Evolutionary conservation across 768 basidiomycete species (phyloP).

Genomic region (Gloeopeniophorella convolvens): DNA sequence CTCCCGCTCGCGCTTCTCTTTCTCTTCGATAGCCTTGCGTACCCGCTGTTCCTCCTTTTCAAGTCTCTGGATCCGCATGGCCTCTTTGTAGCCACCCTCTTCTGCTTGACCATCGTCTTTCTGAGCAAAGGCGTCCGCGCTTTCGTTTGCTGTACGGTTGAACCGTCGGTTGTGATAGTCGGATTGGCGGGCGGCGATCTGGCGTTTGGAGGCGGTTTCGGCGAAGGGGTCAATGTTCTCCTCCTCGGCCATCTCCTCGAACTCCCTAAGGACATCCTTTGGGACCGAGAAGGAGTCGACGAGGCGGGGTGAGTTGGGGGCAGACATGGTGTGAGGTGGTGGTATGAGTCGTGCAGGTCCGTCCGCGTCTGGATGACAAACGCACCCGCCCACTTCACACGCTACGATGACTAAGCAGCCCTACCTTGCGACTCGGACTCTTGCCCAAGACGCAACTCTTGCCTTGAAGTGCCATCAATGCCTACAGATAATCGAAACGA

Average conservation of each 20-base stretch:
- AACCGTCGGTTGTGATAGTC: slow-evolving; percentile 95
- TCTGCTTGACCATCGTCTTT: slow-evolving; percentile 59
- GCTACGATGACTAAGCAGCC: slow-evolving; percentile 9
- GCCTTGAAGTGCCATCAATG: too few relatives aligned
- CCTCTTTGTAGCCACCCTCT: slow-evolving; percentile 92
- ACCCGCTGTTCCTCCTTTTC: slow-evolving; percentile 93
- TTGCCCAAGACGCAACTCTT: too few relatives aligned
- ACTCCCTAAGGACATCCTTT: slow-evolving; percentile 91
- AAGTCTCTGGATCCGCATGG: slow-evolving; percentile 84
- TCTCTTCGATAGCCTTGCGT: slow-evolving; percentile 78
- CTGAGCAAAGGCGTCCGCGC: slow-evolving; percentile 70
- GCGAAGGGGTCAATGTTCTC: slow-evolving; percentile 89
- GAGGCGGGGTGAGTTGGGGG: slow-evolving; percentile 43
- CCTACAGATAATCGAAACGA: too few relatives aligned
- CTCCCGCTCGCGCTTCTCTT: slow-evolving; percentile 72
- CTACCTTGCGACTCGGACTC: not conserved
- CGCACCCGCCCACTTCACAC: slow-evolving; percentile 3
- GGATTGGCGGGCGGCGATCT: slow-evolving; percentile 88
- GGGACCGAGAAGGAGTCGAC: slow-evolving; percentile 90
- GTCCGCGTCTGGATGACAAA: slow-evolving; percentile 1
- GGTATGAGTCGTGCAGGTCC: not conserved
- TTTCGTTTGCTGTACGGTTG: slow-evolving; percentile 73
- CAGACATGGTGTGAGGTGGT: slow-evolving; percentile 24
- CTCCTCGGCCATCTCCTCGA: slow-evolving; percentile 88
- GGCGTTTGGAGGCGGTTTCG: slow-evolving; percentile 87